A percentile compares a stretch with the other conserved stretches of the same genome.
phyloP scores from a whole-genome alignment of 2,329 filamentous ascomycete genomes.

The Penicillium brasilianum region DNA sequence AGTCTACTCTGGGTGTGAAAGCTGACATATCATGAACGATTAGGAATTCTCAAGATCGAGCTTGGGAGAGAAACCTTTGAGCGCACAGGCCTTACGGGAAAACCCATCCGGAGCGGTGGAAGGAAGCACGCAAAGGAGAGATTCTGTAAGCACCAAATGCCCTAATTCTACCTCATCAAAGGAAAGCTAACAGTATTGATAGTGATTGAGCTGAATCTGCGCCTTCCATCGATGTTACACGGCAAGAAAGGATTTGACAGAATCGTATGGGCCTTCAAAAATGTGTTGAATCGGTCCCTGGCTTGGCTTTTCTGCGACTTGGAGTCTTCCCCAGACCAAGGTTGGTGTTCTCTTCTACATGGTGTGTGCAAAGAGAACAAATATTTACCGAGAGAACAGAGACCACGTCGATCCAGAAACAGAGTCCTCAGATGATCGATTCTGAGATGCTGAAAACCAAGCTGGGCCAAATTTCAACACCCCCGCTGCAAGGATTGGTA shows the following conservation, averaged over 20 bases:
- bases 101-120: slow-evolving; percentile 62
- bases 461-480: slow-evolving; percentile 37
- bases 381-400: slow-evolving; percentile 27
- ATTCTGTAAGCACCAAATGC: slow-evolving; percentile 64
- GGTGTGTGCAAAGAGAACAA: background rate
- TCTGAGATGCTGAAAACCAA: slow-evolving; percentile 33
- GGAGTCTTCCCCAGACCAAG: slow-evolving; percentile 40
- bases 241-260: slow-evolving; percentile 84
- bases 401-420: slow-evolving; percentile 41
- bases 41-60: slow-evolving; percentile 74
- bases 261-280: slow-evolving; percentile 76
- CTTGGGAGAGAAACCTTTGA: slow-evolving; percentile 84
- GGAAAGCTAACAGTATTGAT: slow-evolving; percentile 19
- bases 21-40: slow-evolving; percentile 2
- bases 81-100: slow-evolving; percentile 77
- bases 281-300: slow-evolving; percentile 70
- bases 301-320: slow-evolving; percentile 81
- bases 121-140: slow-evolving; percentile 70
- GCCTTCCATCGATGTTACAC: slow-evolving; percentile 74
- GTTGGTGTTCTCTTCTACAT: slow-evolving; percentile 43
- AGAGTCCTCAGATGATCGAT: slow-evolving; percentile 45
- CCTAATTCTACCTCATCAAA: background rate
- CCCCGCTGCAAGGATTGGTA: slow-evolving; percentile 38
- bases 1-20: background rate
- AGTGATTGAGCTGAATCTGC: slow-evolving; percentile 80